Evolutionary conservation across 257 asterid genomes (phyloP).

Genomic region (Solanum medicagineum): DNA sequence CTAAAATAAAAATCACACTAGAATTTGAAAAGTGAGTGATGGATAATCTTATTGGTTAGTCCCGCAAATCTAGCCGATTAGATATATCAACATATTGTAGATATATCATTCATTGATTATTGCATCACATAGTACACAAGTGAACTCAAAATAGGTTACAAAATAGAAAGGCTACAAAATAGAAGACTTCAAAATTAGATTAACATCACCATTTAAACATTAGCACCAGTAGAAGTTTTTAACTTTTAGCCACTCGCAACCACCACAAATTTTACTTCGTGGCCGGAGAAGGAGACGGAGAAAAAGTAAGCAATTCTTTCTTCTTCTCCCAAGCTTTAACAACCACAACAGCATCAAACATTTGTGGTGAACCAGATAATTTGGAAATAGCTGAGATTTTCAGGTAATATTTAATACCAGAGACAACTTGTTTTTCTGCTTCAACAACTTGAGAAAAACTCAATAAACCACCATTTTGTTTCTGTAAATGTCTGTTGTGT

Average conservation of each 20-base stretch:
- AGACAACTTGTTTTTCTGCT: constrained; percentile 69
- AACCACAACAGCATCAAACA: constrained; percentile 42
- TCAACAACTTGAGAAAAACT: constrained; percentile 36
- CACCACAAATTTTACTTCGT: background rate
- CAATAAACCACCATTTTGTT: constrained; percentile 4
- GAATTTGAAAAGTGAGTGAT: background rate
- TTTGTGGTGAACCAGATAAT: background rate
- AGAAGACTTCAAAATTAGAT: background rate
- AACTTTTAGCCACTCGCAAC: background rate
- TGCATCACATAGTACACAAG: background rate
- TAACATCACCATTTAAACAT: background rate
- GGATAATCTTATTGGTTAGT: background rate
- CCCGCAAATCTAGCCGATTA: background rate
- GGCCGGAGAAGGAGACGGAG: constrained; percentile 17
- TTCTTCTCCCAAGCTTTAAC: constrained; percentile 40
- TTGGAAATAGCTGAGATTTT: constrained; percentile 26
- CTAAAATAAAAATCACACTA: too few species aligned
- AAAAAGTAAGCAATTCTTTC: constrained; percentile 26
- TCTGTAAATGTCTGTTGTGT: constrained; percentile 20
- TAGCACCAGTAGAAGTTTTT: background rate
- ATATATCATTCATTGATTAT: background rate
- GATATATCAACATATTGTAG: background rate
- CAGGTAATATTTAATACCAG: constrained; percentile 63
- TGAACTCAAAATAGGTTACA: background rate
- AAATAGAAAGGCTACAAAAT: background rate